phyloP scores from a whole-genome alignment of 2,329 filamentous ascomycete genomes.

The Colletotrichum liriopes region DNA sequence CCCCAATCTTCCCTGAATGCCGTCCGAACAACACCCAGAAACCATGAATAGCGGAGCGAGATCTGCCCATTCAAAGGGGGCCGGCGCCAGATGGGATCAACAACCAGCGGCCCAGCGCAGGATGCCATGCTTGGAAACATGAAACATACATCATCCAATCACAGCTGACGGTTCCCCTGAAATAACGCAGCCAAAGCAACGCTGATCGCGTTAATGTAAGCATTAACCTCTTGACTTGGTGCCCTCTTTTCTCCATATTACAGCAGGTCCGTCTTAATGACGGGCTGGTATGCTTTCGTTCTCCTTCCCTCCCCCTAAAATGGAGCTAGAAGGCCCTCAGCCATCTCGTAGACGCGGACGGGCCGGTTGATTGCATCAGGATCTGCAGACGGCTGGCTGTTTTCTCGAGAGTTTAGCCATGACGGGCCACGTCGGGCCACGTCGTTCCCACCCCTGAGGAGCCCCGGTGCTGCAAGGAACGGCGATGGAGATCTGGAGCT shows the following conservation, averaged over 20 bases:
- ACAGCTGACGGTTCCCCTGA: constrained; percentile 25
- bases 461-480: constrained; percentile 26
- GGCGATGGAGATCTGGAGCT: constrained; percentile 20
- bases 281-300: constrained; percentile 17
- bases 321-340: constrained; percentile 18
- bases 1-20: neutral
- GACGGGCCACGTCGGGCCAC: neutral
- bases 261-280: constrained; percentile 28
- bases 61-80: constrained; percentile 1
- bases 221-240: constrained; percentile 16
- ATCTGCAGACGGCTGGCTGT: constrained; percentile 40
- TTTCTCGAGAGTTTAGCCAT: constrained; percentile 24
- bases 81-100: constrained; percentile 16
- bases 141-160: constrained; percentile 41
- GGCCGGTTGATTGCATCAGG: constrained; percentile 41
- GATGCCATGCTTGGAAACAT: constrained; percentile 38
- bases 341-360: constrained; percentile 18
- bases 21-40: constrained; percentile 7
- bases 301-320: constrained; percentile 6
- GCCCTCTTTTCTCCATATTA: constrained; percentile 2
- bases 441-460: constrained; percentile 28
- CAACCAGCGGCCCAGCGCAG: constrained; percentile 10
- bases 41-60: constrained; percentile 4
- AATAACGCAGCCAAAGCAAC: constrained; percentile 21
- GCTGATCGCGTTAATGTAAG: constrained; percentile 26